Evolutionary conservation across 495 filamentous ascomycete species (phyloP), one percentile per base, ranked within the genome.

Genomic region (Thozetella sp.): DNA sequence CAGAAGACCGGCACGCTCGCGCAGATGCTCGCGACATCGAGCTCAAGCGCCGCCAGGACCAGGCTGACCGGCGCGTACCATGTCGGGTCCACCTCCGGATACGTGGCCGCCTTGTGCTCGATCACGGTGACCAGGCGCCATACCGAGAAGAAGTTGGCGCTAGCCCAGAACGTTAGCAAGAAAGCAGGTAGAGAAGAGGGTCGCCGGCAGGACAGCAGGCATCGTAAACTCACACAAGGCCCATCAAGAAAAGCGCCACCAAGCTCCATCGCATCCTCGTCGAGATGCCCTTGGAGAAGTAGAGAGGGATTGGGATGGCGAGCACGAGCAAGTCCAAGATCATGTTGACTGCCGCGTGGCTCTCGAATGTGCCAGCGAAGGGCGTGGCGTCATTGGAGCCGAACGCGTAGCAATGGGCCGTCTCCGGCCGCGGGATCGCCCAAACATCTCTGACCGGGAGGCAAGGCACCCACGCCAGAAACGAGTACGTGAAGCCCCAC

Each of bases 1-100:
- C 72, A 75, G 46, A 75, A 72, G 2, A 73, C 63, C 2, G 72
- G 72, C 3, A 75, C 57, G 45, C 69, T 72, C 22, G 67, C 69
- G 59, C 71, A 73, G n/a, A 74, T 69, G 26, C 64, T 66, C 6
- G 71, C 64, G 52, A 62, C 37, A n/a, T 64, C 63, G 4, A 63
- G 62, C 54, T 74, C 71, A 1, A 70, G 53, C 1, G 40, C 64
- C 0, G 65, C 71, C 52, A 74, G 65, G 20, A 71, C 37, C 51
- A 71, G 63, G 48, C 59, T 64, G 19, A 63, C 57, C 15, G 72
- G 64, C 17, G 40, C 60, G 53, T 72, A 72, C 65, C 67, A 75
- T 1, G 67, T 70, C 50, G 72, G 69, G 48, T 75, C 72, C 51
- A 67, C 63, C 2, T 61, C 64, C 12, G 65, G 68, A 22, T 58